Evolutionary conservation across 2,329 filamentous ascomycete species (phyloP), one percentile per base, ranked within the genome.

Genomic region (Cladophialophora psammophila): DNA sequence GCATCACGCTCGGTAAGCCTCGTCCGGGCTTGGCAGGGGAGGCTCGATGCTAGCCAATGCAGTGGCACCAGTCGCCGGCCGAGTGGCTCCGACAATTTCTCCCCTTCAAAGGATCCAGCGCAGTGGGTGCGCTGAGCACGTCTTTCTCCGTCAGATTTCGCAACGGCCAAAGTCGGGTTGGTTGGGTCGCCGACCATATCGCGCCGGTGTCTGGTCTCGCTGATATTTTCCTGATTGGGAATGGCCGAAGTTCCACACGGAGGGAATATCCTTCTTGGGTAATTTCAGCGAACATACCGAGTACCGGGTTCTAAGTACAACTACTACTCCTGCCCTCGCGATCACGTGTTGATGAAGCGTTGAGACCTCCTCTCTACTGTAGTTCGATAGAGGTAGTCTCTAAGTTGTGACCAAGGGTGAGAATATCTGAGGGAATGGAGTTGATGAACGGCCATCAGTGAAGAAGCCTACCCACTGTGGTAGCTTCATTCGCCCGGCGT

Each of bases 11-110:
- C 55, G 55, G 55, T 40, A n/a, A 57, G 32, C 55, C 35, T 40
- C 35, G 26, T 57, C 55, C 52, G 40, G 34, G 20, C 59, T 61
- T 61, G 59, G 59, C 59, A 61, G 59, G 59, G 45, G 45, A 50
- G 20, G 13, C 40, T 42, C 3, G 18, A 20, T n/a, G 20, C 18
- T 26, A 2, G 18, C 9, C 45, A 26, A 18, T 18, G 45, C 45
- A 50, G 26, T 50, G 45, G 20, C 26, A 26, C 26, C 26, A 26
- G 26, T 26, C 26, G 26, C 10, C 45, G 18, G 20, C 18, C 45
- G 26, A 50, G 45, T 50, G 45, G 45, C 15, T 26, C 45, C 45
- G 9, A 26, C 45, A 50, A 50, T 50, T 50, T 50, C 7, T 50
- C 45, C 18, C 26, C 7, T 15, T 5, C 7, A 26, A 26, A 12